Evolutionary conservation across 2,329 filamentous ascomycete species (phyloP).

Genomic region (Bipolaris bicolor): DNA sequence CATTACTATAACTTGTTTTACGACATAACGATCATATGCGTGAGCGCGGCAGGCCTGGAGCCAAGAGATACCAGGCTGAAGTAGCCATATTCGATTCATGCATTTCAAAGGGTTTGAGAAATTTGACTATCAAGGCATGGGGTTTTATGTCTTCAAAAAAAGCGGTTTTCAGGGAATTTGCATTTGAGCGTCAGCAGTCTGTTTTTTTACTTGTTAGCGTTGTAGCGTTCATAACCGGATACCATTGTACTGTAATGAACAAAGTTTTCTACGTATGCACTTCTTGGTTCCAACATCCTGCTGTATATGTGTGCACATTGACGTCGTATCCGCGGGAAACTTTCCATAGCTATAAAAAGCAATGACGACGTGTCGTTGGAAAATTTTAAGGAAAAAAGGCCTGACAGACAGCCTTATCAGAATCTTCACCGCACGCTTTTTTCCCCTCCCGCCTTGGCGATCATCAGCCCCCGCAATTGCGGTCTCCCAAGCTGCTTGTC

Average conservation of each 20-base stretch:
- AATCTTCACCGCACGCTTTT: conserved; percentile 4
- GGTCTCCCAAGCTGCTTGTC: background rate
- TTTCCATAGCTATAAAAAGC: background rate
- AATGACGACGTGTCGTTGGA: background rate
- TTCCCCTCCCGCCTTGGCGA: conserved; percentile 7
- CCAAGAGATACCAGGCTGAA: conserved; percentile 41
- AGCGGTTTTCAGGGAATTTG: conserved; percentile 22
- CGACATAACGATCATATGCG: conserved; percentile 38
- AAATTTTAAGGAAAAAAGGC: background rate
- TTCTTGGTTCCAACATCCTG: background rate
- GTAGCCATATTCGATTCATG: conserved; percentile 31
- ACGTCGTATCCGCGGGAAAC: background rate
- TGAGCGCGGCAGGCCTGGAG: conserved; percentile 43
- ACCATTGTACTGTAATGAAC: conserved; percentile 20
- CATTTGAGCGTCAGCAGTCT: conserved; percentile 18
- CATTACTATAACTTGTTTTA: conserved; percentile 27
- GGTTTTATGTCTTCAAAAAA: conserved; percentile 11
- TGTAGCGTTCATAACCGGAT: conserved; percentile 21
- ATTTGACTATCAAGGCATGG: conserved; percentile 19
- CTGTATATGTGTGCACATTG: background rate
- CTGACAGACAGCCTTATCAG: background rate
- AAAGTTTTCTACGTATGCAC: background rate
- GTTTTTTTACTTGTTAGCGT: conserved; percentile 20
- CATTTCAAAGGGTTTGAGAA: conserved; percentile 23
- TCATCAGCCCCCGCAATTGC: conserved; percentile 23